These are phyloP conservation scores for Tanacetum coccineum DNA, from an alignment of 129 eudicot species.

Conservation along the genomic window DNA sequence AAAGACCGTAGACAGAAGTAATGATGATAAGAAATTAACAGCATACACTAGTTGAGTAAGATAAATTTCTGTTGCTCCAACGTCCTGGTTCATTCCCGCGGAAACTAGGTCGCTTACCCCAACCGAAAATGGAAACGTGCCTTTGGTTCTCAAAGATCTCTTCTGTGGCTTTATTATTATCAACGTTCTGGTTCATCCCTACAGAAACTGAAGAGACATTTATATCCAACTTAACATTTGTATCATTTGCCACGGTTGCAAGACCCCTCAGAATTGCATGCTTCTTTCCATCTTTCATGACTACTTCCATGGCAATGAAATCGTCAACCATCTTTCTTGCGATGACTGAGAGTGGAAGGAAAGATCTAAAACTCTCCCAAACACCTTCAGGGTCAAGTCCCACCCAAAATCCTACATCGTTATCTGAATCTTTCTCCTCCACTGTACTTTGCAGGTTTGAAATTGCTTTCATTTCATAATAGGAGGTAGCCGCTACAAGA, in stretches of 20 bases:
- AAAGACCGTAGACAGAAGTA: not conserved
- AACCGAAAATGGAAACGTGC: constrained; percentile 45
- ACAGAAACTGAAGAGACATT: constrained; percentile 40
- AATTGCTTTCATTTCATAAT: constrained; percentile 57
- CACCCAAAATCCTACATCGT: constrained; percentile 83
- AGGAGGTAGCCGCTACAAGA: constrained; percentile 70
- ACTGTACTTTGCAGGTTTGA: constrained; percentile 39
- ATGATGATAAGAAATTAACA: not conserved
- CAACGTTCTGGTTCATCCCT: constrained; percentile 22
- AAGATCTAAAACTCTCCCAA: constrained; percentile 87
- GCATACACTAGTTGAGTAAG: constrained; percentile 48
- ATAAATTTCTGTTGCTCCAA: constrained; percentile 57
- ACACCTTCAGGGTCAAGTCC: constrained; percentile 77
- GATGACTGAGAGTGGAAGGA: constrained; percentile 80
- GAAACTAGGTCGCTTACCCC: constrained; percentile 45
- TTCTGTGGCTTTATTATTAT: constrained; percentile 30
- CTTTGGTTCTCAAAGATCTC: constrained; percentile 62
- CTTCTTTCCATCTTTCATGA: constrained; percentile 80
- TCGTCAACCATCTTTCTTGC: constrained; percentile 56
- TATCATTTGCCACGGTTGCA: constrained; percentile 68
- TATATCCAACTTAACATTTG: constrained; percentile 62
- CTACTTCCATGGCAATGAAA: constrained; percentile 75
- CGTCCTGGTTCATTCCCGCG: constrained; percentile 49
- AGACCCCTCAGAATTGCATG: constrained; percentile 88
- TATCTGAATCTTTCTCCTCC: constrained; percentile 44